These are phyloP conservation scores for Pichia sp. DNA, from an alignment of 1,139 yeast genomes.

Conservation along the genomic window DNA sequence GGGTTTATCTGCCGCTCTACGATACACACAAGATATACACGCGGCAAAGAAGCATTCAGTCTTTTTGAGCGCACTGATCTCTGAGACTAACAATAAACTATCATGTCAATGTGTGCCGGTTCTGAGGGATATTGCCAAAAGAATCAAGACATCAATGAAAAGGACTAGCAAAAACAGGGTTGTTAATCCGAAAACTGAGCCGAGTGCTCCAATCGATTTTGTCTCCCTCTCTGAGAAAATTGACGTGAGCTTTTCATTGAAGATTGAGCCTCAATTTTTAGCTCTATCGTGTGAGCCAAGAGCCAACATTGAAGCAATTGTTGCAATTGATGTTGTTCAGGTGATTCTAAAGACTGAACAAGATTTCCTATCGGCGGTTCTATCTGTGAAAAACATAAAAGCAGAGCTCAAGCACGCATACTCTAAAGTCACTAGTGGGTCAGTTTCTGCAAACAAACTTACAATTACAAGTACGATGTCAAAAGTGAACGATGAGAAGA, in stretches of 20 bases:
- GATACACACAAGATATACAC: conserved; percentile 29
- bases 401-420: conserved; percentile 84
- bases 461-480: conserved; percentile 36
- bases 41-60: conserved; percentile 37
- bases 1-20: conserved; percentile 52
- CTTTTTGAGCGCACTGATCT: conserved; percentile 49
- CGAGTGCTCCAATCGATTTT: conserved; percentile 12
- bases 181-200: not conserved
- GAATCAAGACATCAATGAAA: conserved; percentile 29
- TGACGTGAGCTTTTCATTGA: conserved; percentile 58
- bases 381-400: conserved; percentile 45
- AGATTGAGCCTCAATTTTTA: conserved; percentile 65
- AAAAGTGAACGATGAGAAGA: conserved; percentile 29
- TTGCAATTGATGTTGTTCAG: conserved; percentile 60
- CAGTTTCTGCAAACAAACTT: conserved; percentile 49
- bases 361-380: conserved; percentile 35
- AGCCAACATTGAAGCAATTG: conserved; percentile 85
- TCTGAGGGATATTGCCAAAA: conserved; percentile 47
- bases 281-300: conserved; percentile 86
- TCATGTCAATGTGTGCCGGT: conserved; percentile 78
- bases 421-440: conserved; percentile 84
- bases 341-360: conserved; percentile 52
- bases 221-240: conserved; percentile 27
- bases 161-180: conserved; percentile 4
- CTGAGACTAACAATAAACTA: conserved; percentile 68